phyloP scores from a whole-genome alignment of 805 yeast genomes.

The Kodamaea hsintzibuensis region DNA sequence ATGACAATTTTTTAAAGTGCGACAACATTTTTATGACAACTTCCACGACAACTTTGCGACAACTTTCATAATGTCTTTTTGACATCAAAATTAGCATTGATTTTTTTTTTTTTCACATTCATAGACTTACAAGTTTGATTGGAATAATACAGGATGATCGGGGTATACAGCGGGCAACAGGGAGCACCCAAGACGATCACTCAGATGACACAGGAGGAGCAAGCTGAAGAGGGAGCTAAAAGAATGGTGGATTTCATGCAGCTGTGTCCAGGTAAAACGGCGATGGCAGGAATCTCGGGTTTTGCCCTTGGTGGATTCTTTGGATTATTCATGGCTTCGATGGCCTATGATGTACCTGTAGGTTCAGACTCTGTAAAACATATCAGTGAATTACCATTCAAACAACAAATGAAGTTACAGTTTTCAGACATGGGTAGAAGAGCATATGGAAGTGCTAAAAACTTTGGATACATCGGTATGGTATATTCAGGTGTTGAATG shows the following conservation, averaged over 20 bases:
- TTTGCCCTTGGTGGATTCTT: slow-evolving; percentile 94
- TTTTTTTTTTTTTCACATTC: background rate
- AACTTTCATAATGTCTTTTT: too few species aligned
- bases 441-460: slow-evolving; percentile 86
- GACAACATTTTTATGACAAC: too few species aligned
- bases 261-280: slow-evolving; percentile 94
- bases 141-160: slow-evolving; percentile 33
- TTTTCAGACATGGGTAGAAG: slow-evolving; percentile 89
- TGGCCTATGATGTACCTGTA: slow-evolving; percentile 81
- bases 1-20: too few species aligned
- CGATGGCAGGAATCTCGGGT: slow-evolving; percentile 90
- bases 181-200: slow-evolving; percentile 48
- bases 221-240: slow-evolving; percentile 86
- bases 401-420: slow-evolving; percentile 89
- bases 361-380: slow-evolving; percentile 57
- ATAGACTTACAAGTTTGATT: background rate
- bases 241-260: slow-evolving; percentile 82
- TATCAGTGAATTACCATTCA: slow-evolving; percentile 82
- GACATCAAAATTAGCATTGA: background rate
- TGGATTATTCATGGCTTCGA: slow-evolving; percentile 90
- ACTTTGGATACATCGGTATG: slow-evolving; percentile 90
- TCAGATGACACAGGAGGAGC: slow-evolving; percentile 88
- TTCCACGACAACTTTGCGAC: background rate
- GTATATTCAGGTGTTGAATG: slow-evolving; percentile 93
- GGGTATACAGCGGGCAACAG: slow-evolving; percentile 39